Evolutionary conservation across 164 flowering plant species (phyloP).

Genomic region (Macadamia integrifolia): DNA sequence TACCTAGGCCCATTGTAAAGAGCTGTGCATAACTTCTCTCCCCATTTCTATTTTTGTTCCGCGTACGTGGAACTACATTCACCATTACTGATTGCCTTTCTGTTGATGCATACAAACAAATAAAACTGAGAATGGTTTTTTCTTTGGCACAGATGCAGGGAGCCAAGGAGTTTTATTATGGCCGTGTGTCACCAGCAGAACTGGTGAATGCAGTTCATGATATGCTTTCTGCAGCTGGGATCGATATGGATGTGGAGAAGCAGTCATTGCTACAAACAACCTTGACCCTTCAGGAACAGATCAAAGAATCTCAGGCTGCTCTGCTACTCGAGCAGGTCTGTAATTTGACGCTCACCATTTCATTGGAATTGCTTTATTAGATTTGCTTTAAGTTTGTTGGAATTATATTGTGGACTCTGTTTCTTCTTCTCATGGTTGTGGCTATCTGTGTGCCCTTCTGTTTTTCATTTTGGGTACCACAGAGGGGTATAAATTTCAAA

Average conservation of each 20-base stretch:
- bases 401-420: neutral
- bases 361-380: neutral
- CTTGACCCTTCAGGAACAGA: slow-evolving; percentile 67
- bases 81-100: neutral
- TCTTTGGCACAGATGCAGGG: slow-evolving; percentile 23
- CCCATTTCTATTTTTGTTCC: too few species aligned
- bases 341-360: slow-evolving; percentile 3
- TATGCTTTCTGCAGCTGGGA: slow-evolving; percentile 91
- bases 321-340: slow-evolving; percentile 86
- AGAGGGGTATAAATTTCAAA: too few species aligned
- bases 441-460: neutral
- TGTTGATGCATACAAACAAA: neutral
- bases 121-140: slow-evolving; percentile 1
- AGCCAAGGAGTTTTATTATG: slow-evolving; percentile 56
- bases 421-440: neutral
- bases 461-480: too few species aligned
- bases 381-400: neutral
- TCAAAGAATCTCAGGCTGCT: slow-evolving; percentile 79
- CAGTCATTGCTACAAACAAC: slow-evolving; percentile 69
- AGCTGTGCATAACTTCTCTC: too few species aligned
- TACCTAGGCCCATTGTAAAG: too few species aligned
- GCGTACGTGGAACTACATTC: neutral
- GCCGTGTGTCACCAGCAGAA: slow-evolving; percentile 76
- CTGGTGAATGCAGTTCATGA: slow-evolving; percentile 90
- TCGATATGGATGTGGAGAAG: slow-evolving; percentile 75